Percentiles rank a stretch among this genome's conserved stretches.
Conservation (phyloP, 768 basidiomycete species). For the Russula olivacea region DNA sequence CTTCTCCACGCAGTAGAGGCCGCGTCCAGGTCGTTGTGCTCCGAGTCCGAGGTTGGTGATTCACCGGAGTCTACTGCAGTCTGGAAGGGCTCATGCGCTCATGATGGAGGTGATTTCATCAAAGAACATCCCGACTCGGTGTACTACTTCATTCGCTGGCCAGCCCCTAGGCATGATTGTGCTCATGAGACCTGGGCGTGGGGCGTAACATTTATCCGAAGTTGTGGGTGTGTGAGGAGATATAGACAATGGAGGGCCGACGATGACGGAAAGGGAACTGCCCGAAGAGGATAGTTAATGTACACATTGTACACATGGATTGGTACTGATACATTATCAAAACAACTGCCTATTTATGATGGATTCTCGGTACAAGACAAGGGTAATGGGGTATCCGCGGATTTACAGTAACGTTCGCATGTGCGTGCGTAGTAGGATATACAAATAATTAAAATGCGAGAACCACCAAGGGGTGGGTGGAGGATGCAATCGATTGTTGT, state of each 20-base stretch:
- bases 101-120: slow-evolving; percentile 42
- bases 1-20: slow-evolving; percentile 43
- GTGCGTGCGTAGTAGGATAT: slow-evolving; percentile 7
- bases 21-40: slow-evolving; percentile 39
- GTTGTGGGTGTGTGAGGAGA: slow-evolving; percentile 55
- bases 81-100: slow-evolving; percentile 27
- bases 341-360: slow-evolving; percentile 17
- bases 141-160: not conserved
- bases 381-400: slow-evolving; percentile 22
- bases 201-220: slow-evolving; percentile 25
- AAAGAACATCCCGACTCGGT: slow-evolving; percentile 41
- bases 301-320: slow-evolving; percentile 3
- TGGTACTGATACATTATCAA: slow-evolving; percentile 20
- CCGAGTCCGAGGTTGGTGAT: slow-evolving; percentile 35
- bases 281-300: slow-evolving; percentile 4
- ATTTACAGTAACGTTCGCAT: slow-evolving; percentile 14
- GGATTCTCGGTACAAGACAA: slow-evolving; percentile 19
- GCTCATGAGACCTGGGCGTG: slow-evolving; percentile 16
- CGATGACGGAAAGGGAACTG: not conserved
- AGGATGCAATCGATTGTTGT: not conserved
- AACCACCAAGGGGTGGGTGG: not conserved
- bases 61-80: slow-evolving; percentile 42
- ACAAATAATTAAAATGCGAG: slow-evolving; percentile 24
- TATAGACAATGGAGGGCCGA: slow-evolving; percentile 23
- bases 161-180: not conserved